phyloP scores from a whole-genome alignment of 1,284 basidiomycete species.

The Marasmius fiardii region DNA sequence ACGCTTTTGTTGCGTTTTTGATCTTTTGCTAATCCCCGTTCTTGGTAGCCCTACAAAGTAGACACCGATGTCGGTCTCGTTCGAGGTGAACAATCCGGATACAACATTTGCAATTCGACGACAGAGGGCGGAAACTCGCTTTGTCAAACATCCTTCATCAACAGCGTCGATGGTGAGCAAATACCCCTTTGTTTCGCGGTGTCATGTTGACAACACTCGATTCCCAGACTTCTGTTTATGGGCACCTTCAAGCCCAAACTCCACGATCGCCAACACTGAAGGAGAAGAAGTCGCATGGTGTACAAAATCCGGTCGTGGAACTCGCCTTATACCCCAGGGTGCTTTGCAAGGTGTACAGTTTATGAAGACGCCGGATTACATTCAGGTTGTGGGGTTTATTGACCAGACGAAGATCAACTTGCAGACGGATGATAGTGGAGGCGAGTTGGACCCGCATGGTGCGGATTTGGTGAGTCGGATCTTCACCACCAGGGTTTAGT shows the following conservation, averaged over 20 bases:
- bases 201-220: not conserved
- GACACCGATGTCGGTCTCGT: constrained; percentile 35
- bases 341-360: constrained; percentile 49
- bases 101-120: constrained; percentile 61
- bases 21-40: too few species aligned
- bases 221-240: constrained; percentile 53
- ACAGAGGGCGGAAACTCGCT: constrained; percentile 48
- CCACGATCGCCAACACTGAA: constrained; percentile 56
- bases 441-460: constrained; percentile 70
- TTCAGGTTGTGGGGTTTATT: constrained; percentile 61
- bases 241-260: constrained; percentile 42
- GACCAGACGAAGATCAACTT: constrained; percentile 63
- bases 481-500: constrained; percentile 4
- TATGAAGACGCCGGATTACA: constrained; percentile 57
- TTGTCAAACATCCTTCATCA: constrained; percentile 54
- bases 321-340: constrained; percentile 53
- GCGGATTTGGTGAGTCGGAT: constrained; percentile 45
- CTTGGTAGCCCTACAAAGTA: constrained; percentile 46
- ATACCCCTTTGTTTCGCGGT: too few species aligned
- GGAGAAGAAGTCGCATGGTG: constrained; percentile 63
- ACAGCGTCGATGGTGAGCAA: constrained; percentile 14
- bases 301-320: constrained; percentile 48
- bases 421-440: constrained; percentile 52
- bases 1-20: too few species aligned
- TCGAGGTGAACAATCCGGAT: constrained; percentile 52